Evolutionary conservation across 2,329 filamentous ascomycete genomes (phyloP).

Genomic region (Sporothrix variecibatus): DNA sequence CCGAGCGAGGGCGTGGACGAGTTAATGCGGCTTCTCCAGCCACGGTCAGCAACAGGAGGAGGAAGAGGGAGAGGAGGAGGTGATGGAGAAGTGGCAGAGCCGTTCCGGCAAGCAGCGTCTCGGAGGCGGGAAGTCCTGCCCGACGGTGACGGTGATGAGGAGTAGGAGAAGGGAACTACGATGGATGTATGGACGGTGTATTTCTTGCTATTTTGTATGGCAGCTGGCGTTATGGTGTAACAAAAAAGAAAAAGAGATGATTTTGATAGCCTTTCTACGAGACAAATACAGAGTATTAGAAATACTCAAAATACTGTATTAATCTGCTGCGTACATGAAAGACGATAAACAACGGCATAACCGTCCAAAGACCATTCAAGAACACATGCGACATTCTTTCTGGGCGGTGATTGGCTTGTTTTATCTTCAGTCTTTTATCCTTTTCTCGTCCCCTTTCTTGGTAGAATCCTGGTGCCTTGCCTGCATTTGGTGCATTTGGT

Average conservation of each 20-base stretch:
- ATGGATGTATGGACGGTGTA: neutral
- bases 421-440: neutral
- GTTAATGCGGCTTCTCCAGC: constrained; percentile 36
- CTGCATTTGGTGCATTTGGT: too few relatives aligned
- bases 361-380: neutral
- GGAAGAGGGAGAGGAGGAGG: constrained; percentile 29
- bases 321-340: neutral
- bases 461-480: constrained; percentile 5
- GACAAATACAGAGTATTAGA: neutral
- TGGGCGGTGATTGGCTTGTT: neutral
- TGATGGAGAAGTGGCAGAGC: constrained; percentile 27
- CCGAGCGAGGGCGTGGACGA: constrained; percentile 41
- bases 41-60: constrained; percentile 11
- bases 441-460: neutral
- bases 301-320: neutral
- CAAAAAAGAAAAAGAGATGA: neutral
- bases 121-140: neutral
- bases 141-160: neutral
- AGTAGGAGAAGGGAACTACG: neutral
- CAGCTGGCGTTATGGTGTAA: constrained; percentile 2
- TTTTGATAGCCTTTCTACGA: neutral
- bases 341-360: neutral
- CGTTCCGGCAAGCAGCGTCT: constrained; percentile 13
- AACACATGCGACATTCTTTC: neutral
- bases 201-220: neutral